Percentiles rank a stretch among this genome's conserved stretches.
Conservation (phyloP, 2,329 filamentous ascomycete species). For the Conoideocrella luteorostrata region DNA sequence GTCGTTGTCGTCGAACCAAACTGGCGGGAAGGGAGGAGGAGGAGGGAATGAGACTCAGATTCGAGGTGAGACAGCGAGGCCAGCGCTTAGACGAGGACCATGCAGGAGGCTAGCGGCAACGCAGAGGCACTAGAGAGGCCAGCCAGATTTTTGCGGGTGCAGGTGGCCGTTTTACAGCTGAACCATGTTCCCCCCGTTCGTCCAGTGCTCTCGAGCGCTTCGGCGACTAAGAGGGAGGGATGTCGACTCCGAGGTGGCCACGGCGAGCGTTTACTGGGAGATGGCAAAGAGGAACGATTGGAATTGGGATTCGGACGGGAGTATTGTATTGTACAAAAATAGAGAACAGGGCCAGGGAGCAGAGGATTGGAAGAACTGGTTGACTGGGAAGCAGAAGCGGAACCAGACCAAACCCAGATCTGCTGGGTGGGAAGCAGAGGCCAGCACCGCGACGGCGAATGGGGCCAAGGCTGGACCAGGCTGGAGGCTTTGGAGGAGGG, state of each 20-base stretch:
- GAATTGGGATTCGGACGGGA: too few species aligned
- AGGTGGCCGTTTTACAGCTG: constrained; percentile 6
- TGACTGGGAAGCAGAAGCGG: constrained; percentile 4
- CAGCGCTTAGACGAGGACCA: constrained; percentile 13
- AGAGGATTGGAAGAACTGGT: constrained; percentile 4
- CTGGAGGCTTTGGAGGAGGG: not conserved
- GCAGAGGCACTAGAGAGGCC: constrained; percentile 2
- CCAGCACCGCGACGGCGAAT: not conserved
- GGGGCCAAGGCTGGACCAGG: not conserved
- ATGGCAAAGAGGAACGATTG: not conserved
- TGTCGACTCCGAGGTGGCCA: not conserved
- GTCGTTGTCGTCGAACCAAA: constrained; percentile 13
- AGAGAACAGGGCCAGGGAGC: not conserved
- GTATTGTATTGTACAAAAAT: too few species aligned
- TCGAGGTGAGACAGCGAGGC: constrained; percentile 16
- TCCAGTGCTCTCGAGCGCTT: constrained; percentile 1
- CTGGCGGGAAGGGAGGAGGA: constrained; percentile 14
- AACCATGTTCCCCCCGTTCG: constrained; percentile 4
- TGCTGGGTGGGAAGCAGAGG: constrained; percentile 2
- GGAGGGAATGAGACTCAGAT: constrained; percentile 18
- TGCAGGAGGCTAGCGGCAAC: constrained; percentile 12
- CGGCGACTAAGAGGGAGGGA: not conserved
- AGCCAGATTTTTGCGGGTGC: constrained; percentile 6
- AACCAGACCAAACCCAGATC: constrained; percentile 4
- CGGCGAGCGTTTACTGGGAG: not conserved